Evolutionary conservation across 768 basidiomycete species (phyloP), one percentile per base, ranked within the genome.

Genomic region (Pleurotus djamor): DNA sequence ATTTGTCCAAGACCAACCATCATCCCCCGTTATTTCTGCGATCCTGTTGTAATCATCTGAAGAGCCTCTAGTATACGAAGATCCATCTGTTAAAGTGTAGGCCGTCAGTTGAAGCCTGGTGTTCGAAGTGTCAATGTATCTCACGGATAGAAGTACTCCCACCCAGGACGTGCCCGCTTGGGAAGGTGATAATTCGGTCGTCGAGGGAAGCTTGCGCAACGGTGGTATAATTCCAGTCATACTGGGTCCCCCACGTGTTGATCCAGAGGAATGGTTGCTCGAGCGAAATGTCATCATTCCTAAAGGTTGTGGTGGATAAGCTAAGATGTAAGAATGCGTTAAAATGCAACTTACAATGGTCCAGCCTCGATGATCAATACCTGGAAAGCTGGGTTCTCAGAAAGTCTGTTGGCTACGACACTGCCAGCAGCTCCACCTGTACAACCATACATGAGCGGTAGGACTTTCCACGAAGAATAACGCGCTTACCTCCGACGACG

Each of bases 101-200:
- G 44, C 28, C 4, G 9, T 35, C 21, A 32, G 41, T 9, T 43
- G 43, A 2, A 36, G 17, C 14, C 16, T 5, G 21, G 21, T 28
- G 21, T 28, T 28, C 21, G 21, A 28, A 38, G 47, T 16, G 47
- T 3, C 2, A 16, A 28, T 33, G 41, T 28, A n/a, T 4, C 67
- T 59, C 37, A 72, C 73, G 73, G 43, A 69, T 67, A n/a, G 69
- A 68, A 17, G 67, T 69, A n/a, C 64, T 65, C 14, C 72, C 73
- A 1, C 75, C 75, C 0, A 76, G 65, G 10, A 72, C 36, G 43
- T 65, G 72, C 0, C 73, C 75, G 5, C 73, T 62, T 5, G 66
- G 60, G 48, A 68, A 72, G 13, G 48, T 10, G 4, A 71, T 59
- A 2, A 60, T 58, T 36, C 66, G 52, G 34, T 63, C 63, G 52